These are phyloP conservation scores for Diutina sp. DNA, from an alignment of 1,139 yeast species.

Conservation along the genomic window DNA sequence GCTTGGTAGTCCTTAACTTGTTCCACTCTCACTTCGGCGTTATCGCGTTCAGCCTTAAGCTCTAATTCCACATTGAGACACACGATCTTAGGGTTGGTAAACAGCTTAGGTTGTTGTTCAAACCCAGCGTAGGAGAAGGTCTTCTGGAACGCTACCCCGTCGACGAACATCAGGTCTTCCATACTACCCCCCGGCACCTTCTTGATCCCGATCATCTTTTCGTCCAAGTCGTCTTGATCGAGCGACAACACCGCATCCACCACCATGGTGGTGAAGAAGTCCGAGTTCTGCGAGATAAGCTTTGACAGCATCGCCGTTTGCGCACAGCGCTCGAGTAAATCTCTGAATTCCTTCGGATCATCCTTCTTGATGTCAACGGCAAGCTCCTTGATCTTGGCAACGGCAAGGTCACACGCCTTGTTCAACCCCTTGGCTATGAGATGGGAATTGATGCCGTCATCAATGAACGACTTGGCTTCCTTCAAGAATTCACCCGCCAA, in stretches of 20 bases:
- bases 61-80: slow-evolving; percentile 88
- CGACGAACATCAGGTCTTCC: slow-evolving; percentile 80
- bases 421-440: slow-evolving; percentile 81
- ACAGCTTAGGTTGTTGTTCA: slow-evolving; percentile 92
- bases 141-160: slow-evolving; percentile 95
- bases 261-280: slow-evolving; percentile 88
- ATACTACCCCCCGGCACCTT: slow-evolving; percentile 94
- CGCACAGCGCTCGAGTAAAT: slow-evolving; percentile 83
- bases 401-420: slow-evolving; percentile 69
- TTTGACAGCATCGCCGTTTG: slow-evolving; percentile 96
- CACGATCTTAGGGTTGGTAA: slow-evolving; percentile 68
- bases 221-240: slow-evolving; percentile 69
- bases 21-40: slow-evolving; percentile 97
- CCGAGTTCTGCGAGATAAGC: slow-evolving; percentile 74
- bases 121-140: slow-evolving; percentile 61
- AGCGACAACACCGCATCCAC: slow-evolving; percentile 88
- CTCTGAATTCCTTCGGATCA: slow-evolving; percentile 42
- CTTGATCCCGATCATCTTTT: slow-evolving; percentile 83
- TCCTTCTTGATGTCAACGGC: slow-evolving; percentile 46
- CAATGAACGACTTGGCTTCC: slow-evolving; percentile 81
- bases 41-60: slow-evolving; percentile 95
- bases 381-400: slow-evolving; percentile 57
- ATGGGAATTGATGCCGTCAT: slow-evolving; percentile 91
- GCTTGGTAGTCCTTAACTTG: slow-evolving; percentile 91
- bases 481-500: slow-evolving; percentile 90